Evolutionary conservation across 108 stramenopile species (phyloP).

Genomic region (Epithemia pelagica): DNA sequence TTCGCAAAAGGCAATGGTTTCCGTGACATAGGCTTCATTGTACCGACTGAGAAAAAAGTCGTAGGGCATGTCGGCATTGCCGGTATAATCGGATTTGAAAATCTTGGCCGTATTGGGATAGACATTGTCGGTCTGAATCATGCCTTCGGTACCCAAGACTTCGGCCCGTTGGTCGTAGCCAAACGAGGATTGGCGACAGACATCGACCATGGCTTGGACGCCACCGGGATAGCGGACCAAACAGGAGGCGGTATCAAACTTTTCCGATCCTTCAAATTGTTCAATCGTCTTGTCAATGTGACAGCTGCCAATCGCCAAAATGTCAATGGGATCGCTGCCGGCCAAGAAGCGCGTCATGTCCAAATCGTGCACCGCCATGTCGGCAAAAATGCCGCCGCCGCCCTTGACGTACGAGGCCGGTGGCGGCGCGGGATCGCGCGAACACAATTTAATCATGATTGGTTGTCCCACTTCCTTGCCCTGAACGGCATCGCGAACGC

Average conservation of each 20-base stretch:
- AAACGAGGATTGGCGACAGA: slow-evolving; percentile 90
- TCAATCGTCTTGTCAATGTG: slow-evolving; percentile 92
- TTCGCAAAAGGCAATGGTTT: slow-evolving; percentile 90
- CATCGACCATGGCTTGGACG: slow-evolving; percentile 90
- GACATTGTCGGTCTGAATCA: slow-evolving; percentile 96
- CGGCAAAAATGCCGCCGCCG: slow-evolving; percentile 94
- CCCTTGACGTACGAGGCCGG: slow-evolving; percentile 93
- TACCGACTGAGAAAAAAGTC: slow-evolving; percentile 94
- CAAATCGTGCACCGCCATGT: slow-evolving; percentile 97
- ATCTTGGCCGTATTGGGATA: slow-evolving; percentile 91
- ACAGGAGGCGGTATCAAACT: slow-evolving; percentile 87
- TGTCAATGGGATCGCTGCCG: slow-evolving; percentile 87
- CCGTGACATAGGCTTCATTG: slow-evolving; percentile 91
- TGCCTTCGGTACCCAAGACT: slow-evolving; percentile 89
- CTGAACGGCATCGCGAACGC: slow-evolving; percentile 75
- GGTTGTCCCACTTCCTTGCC: slow-evolving; percentile 84
- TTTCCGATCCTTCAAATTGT: slow-evolving; percentile 78
- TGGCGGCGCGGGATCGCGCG: slow-evolving; percentile 91
- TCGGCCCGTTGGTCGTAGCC: slow-evolving; percentile 98
- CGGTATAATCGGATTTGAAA: slow-evolving; percentile 85
- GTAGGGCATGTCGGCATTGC: slow-evolving; percentile 97
- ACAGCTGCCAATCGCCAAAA: slow-evolving; percentile 81
- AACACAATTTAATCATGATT: slow-evolving; percentile 88
- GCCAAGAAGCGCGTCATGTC: slow-evolving; percentile 94
- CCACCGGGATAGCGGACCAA: slow-evolving; percentile 88